Conservation (phyloP, 768 basidiomycete species). For the Termitomyces sp. region DNA sequence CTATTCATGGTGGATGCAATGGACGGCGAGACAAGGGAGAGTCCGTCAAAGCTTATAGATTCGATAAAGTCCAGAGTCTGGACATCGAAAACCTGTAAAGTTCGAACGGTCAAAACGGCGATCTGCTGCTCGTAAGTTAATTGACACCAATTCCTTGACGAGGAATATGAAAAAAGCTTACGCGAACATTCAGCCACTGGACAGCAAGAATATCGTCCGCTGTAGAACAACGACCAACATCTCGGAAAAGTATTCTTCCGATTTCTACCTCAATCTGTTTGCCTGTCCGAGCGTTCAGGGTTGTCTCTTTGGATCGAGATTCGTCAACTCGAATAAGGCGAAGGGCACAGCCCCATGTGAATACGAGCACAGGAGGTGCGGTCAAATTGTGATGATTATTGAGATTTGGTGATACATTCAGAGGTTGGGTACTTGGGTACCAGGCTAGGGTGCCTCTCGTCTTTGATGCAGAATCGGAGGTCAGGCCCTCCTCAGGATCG, state of each 20-base stretch:
- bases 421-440: constrained; percentile 62
- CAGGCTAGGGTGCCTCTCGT: constrained; percentile 72
- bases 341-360: constrained; percentile 77
- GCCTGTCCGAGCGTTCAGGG: constrained; percentile 53
- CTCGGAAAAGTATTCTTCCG: constrained; percentile 63
- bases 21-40: constrained; percentile 53
- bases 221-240: constrained; percentile 55
- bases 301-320: constrained; percentile 44
- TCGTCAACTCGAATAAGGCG: constrained; percentile 67
- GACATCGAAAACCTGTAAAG: constrained; percentile 71
- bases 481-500: constrained; percentile 40
- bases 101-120: constrained; percentile 50
- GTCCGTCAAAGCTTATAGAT: constrained; percentile 51
- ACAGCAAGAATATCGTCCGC: constrained; percentile 65
- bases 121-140: constrained; percentile 54
- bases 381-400: constrained; percentile 10
- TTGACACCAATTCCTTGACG: neutral
- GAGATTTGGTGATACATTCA: constrained; percentile 16
- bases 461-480: constrained; percentile 39
- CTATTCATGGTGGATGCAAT: constrained; percentile 44
- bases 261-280: constrained; percentile 58
- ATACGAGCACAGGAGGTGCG: constrained; percentile 65
- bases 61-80: constrained; percentile 58
- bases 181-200: constrained; percentile 87
- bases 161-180: constrained; percentile 45